A percentile compares a stretch with the other conserved stretches of the same genome.
Evolutionary conservation across 768 basidiomycete genomes (phyloP).

Genomic region (Mycena latifolia): DNA sequence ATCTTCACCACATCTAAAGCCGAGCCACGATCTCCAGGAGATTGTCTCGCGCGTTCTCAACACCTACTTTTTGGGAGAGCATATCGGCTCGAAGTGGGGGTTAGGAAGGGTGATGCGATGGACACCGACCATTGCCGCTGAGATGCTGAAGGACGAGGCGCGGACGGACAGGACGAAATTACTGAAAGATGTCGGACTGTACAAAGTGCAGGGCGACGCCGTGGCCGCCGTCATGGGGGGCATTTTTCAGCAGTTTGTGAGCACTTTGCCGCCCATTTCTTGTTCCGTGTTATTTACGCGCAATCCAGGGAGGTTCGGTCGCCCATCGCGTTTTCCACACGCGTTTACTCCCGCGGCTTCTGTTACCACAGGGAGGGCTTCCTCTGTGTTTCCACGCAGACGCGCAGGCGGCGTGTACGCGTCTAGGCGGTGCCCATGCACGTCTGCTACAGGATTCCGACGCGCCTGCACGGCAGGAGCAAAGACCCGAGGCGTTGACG

Average conservation of each 20-base stretch:
- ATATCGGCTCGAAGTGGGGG: slow-evolving; percentile 82
- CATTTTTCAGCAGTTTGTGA: slow-evolving; percentile 83
- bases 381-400: slow-evolving; percentile 63
- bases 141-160: slow-evolving; percentile 44
- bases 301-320: slow-evolving; percentile 57
- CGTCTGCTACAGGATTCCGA: slow-evolving; percentile 41
- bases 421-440: slow-evolving; percentile 64
- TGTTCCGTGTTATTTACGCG: slow-evolving; percentile 17
- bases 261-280: slow-evolving; percentile 42
- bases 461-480: slow-evolving; percentile 7
- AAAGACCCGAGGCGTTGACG: slow-evolving; percentile 14
- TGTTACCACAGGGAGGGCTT: slow-evolving; percentile 52
- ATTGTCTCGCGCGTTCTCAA: slow-evolving; percentile 71
- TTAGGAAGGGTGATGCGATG: slow-evolving; percentile 81
- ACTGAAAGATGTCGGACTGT: slow-evolving; percentile 72
- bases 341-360: slow-evolving; percentile 58
- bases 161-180: slow-evolving; percentile 48
- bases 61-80: slow-evolving; percentile 78
- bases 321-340: slow-evolving; percentile 66
- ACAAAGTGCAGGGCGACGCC: slow-evolving; percentile 83
- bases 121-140: slow-evolving; percentile 67
- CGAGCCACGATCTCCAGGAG: slow-evolving; percentile 68
- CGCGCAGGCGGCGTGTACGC: slow-evolving; percentile 54
- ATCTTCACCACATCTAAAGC: slow-evolving; percentile 60
- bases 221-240: slow-evolving; percentile 84